phyloP scores from a whole-genome alignment of 306 rosid species.

The peach (Prunus persica) region Prunus_persica_NCBIv2 NC_034009.1:1299501-1300000 shows the following conservation, averaged over 20 bases:
- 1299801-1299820: neutral
- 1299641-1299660: neutral
- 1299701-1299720: neutral
- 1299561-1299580: neutral
- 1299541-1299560: neutral
- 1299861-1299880: constrained; percentile 25
- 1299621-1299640: neutral
- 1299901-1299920: constrained; percentile 23
- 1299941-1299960: constrained; percentile 32
- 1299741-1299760: neutral
- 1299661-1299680: neutral
- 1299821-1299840: constrained; percentile 17
- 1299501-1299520: neutral
- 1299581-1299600: neutral
- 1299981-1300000: constrained; percentile 21
- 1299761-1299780: neutral
- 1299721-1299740: neutral
- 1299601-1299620: neutral
- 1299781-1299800: neutral
- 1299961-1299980: constrained; percentile 20
- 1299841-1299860: constrained; percentile 4
- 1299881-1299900: constrained; percentile 31
- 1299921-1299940: constrained; percentile 33
- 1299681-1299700: neutral
- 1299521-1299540: neutral